These are phyloP conservation scores for Aphanomyces invadans DNA, from an alignment of 352 stramenopile genomes.

Conservation along the genomic window DNA sequence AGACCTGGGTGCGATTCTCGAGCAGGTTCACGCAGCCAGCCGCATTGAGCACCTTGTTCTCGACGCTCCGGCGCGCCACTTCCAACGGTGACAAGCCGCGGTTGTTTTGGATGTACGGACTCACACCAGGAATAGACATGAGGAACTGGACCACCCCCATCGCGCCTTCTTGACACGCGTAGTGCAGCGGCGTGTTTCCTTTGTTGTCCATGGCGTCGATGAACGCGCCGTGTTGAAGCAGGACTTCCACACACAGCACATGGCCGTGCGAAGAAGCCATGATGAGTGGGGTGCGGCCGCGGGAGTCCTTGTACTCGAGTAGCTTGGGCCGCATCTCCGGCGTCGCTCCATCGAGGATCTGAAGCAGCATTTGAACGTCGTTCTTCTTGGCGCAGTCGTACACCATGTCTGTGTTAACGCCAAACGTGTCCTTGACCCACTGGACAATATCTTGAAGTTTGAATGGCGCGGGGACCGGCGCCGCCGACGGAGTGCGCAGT, in stretches of 20 bases:
- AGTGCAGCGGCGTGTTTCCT: constrained; percentile 15
- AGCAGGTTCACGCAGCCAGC: neutral
- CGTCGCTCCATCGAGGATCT: neutral
- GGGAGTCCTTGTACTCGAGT: constrained; percentile 20
- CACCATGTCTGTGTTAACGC: constrained; percentile 5
- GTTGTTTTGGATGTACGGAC: constrained; percentile 5
- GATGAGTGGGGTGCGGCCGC: constrained; percentile 10
- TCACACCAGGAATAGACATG: neutral
- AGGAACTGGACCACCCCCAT: constrained; percentile 4
- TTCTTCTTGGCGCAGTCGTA: constrained; percentile 7
- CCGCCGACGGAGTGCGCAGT: neutral
- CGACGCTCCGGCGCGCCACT: neutral
- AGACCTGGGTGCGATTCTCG: constrained; percentile 1
- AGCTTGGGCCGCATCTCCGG: neutral
- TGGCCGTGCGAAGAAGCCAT: constrained; percentile 5
- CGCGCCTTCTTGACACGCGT: constrained; percentile 1
- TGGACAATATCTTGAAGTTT: neutral
- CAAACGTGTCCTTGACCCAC: constrained; percentile 10
- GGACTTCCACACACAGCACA: neutral
- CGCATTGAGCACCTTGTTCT: neutral
- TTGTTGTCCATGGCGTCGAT: constrained; percentile 5
- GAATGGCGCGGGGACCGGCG: neutral
- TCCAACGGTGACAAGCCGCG: neutral
- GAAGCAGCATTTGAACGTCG: neutral
- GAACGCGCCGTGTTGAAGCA: constrained; percentile 10